These are phyloP conservation scores for Protomyces lactucae-debilis DNA, from an alignment of 1,139 yeast species.

Conservation along the genomic window DNA sequence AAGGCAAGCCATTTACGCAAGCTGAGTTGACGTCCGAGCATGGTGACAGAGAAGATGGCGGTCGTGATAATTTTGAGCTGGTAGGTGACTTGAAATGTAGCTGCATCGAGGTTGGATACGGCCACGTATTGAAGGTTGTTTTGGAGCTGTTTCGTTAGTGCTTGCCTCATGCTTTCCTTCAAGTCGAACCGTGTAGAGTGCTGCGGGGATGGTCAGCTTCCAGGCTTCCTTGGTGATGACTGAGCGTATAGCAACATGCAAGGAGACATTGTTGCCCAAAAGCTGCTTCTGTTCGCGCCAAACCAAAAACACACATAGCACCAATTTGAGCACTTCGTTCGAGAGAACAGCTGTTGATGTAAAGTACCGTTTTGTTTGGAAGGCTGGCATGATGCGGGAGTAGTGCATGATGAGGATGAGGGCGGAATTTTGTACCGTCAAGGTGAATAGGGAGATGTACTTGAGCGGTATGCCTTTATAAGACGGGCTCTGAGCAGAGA, in stretches of 20 bases:
- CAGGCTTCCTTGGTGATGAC: constrained; percentile 42
- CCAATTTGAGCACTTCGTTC: constrained; percentile 43
- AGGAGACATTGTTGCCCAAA: constrained; percentile 6
- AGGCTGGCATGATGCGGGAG: constrained; percentile 44
- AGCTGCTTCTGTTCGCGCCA: constrained; percentile 24
- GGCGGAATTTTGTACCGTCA: constrained; percentile 42
- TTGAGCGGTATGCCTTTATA: constrained; percentile 37
- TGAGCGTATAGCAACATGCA: constrained; percentile 32
- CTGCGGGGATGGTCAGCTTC: constrained; percentile 45
- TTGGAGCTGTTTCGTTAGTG: constrained; percentile 35
- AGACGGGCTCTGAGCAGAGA: not conserved
- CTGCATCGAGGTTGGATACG: constrained; percentile 45
- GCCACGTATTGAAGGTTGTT: constrained; percentile 45
- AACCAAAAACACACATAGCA: constrained; percentile 37
- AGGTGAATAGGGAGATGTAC: constrained; percentile 38
- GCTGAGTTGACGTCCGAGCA: constrained; percentile 39
- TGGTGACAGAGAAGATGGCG: constrained; percentile 45
- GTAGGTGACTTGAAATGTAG: constrained; percentile 46
- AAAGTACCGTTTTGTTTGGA: constrained; percentile 38
- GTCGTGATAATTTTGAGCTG: constrained; percentile 45
- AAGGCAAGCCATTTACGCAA: constrained; percentile 42
- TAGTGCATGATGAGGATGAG: constrained; percentile 44
- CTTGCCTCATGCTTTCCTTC: not conserved
- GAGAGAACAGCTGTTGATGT: constrained; percentile 45
- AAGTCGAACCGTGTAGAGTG: constrained; percentile 39